These are phyloP conservation scores for Pisolithus orientalis DNA, from an alignment of 768 basidiomycete genomes.

Conservation along the genomic window DNA sequence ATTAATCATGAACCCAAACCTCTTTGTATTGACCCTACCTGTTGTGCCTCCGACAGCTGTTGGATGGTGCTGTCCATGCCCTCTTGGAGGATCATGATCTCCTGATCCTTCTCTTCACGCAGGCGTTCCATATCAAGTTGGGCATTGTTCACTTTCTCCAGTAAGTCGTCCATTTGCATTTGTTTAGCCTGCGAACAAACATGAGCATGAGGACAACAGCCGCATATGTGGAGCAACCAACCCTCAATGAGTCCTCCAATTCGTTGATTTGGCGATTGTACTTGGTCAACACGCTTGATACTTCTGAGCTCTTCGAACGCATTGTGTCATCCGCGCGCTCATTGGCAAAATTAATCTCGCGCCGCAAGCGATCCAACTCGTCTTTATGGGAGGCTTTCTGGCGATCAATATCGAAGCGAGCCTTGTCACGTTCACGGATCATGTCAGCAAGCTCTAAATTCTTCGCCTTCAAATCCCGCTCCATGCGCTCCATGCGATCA, in stretches of 20 bases:
- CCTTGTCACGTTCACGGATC: slow-evolving; percentile 95
- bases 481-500: slow-evolving; percentile 98
- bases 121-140: slow-evolving; percentile 71
- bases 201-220: slow-evolving; percentile 8
- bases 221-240: slow-evolving; percentile 30
- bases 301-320: slow-evolving; percentile 88
- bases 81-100: slow-evolving; percentile 92
- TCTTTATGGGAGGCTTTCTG: slow-evolving; percentile 93
- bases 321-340: slow-evolving; percentile 96
- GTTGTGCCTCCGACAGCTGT: slow-evolving; percentile 78
- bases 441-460: slow-evolving; percentile 97
- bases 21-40: slow-evolving; percentile 43
- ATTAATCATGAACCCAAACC: background rate
- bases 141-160: slow-evolving; percentile 72
- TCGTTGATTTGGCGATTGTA: slow-evolving; percentile 96
- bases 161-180: slow-evolving; percentile 90
- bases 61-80: slow-evolving; percentile 91
- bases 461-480: slow-evolving; percentile 96
- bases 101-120: slow-evolving; percentile 94
- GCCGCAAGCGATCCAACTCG: slow-evolving; percentile 84
- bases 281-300: slow-evolving; percentile 79
- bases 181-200: slow-evolving; percentile 69
- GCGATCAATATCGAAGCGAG: slow-evolving; percentile 91
- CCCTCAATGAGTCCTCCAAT: slow-evolving; percentile 91
- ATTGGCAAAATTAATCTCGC: slow-evolving; percentile 91